Percentiles rank a stretch among this genome's conserved stretches.
Evolutionary conservation across 2,329 filamentous ascomycete genomes (phyloP).

Genomic region (Fusarium protoensiforme): DNA sequence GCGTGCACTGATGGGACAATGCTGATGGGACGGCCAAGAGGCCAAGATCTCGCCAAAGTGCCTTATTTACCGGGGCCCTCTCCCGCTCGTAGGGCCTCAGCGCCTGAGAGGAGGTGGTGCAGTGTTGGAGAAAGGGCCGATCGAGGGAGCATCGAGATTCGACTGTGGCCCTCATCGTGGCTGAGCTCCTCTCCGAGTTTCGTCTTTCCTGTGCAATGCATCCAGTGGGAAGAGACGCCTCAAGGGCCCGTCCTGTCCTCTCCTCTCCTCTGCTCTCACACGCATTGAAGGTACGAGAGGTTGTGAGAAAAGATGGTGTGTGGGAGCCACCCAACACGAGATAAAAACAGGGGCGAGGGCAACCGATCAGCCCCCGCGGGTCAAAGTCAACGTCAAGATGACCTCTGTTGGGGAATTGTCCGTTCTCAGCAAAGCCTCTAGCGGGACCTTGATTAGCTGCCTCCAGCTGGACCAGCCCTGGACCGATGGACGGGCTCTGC

Average conservation of each 20-base stretch:
- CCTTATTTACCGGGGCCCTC: conserved; percentile 6
- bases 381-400: conserved; percentile 30
- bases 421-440: background rate
- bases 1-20: background rate
- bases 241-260: background rate
- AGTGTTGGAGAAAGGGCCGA: conserved; percentile 26
- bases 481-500: background rate
- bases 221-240: background rate
- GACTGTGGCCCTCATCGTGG: conserved; percentile 23
- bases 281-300: background rate
- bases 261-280: background rate
- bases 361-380: conserved; percentile 18
- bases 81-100: background rate
- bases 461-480: conserved; percentile 8
- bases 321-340: conserved; percentile 48
- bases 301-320: conserved; percentile 41
- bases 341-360: conserved; percentile 32
- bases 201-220: background rate
- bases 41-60: conserved; percentile 8
- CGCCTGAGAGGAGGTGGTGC: background rate
- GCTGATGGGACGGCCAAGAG: conserved; percentile 16
- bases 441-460: conserved; percentile 5
- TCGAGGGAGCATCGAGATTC: conserved; percentile 33
- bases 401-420: conserved; percentile 15
- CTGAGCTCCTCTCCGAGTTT: conserved; percentile 21